phyloP scores from a whole-genome alignment of 2,329 filamentous ascomycete genomes.

The Phialophora macrospora region DNA sequence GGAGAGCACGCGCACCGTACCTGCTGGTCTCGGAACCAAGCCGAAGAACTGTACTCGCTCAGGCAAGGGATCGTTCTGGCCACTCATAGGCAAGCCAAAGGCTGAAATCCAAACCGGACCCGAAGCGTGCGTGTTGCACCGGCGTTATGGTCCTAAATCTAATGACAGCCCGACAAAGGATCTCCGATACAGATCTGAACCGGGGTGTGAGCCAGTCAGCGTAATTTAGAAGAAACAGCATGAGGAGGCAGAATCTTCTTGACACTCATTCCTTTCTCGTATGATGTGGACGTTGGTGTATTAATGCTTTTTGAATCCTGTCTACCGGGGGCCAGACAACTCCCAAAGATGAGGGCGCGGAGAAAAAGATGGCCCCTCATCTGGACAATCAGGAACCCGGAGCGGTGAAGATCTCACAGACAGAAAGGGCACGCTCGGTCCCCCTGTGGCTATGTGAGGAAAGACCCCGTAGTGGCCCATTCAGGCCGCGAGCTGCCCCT shows the following conservation, averaged over 20 bases:
- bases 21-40: not conserved
- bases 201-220: not conserved
- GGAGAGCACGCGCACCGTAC: not conserved
- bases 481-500: not conserved
- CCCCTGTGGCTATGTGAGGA: conserved; percentile 15
- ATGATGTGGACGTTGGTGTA: not conserved
- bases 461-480: conserved; percentile 10
- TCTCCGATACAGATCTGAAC: not conserved
- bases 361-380: not conserved
- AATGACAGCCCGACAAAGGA: not conserved
- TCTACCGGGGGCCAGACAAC: not conserved
- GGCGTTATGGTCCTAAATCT: not conserved
- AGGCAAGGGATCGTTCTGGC: not conserved
- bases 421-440: not conserved
- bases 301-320: not conserved
- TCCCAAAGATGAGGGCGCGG: not conserved
- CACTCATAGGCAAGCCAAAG: not conserved
- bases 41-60: not conserved
- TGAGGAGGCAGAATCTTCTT: no score
- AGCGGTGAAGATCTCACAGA: not conserved
- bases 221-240: not conserved
- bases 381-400: conserved; percentile 1
- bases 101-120: not conserved
- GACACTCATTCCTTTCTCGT: not conserved
- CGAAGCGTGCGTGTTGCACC: no score